Base-by-base conservation (phyloP, 306 rosid species). In the Boehmeria nivea region DNA sequence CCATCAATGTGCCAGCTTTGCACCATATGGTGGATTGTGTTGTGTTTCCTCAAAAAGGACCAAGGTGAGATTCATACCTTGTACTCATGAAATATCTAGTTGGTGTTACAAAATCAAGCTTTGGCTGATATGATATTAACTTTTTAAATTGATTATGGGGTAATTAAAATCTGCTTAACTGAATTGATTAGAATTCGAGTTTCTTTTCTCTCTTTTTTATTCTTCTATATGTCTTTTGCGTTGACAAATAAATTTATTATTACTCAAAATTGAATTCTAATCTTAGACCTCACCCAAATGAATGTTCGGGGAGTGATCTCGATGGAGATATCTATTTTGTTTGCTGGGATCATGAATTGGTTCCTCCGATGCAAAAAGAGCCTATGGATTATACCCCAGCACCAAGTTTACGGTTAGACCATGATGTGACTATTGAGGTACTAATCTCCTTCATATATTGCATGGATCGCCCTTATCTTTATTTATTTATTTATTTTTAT, bases 251-350 rank as follows among this genome's bases (percentile, higher is more conserved):
- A 33, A 38, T 60, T 60, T 14, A n/a, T n/a, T n/a, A n/a, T n/a
- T n/a, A 31, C 74, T 57, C n/a, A 18, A 33, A 44, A 26, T 21
- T 60, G 37, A 39, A 51, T 60, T 64, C 38, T 50, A 12, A 63
- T 56, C 4, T 26, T 64, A 89, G 97, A 24, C 97, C 97, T 52
- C 97, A 89, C 54, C 85, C 95, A 48, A 85, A 86, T 64, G 97
- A 86, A 58, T 89, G 94, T 54, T 89, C 95, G 7, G 95, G 97
- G 57, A 86, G 95, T 51, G 95, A 70, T 20, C 56, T 78, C n/a
- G n/a, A n/a, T n/a, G n/a, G n/a, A n/a, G n/a, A n/a, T n/a, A n/a
- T n/a, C n/a, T n/a, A n/a, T n/a, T 70, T 70, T 16, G 80, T 74
- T 13, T 51, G 80, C 39, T 78, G 83, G 83, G 83, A 74, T 22